Percentiles rank a stretch among this genome's conserved stretches.
Conservation (phyloP, 164 flowering plant species). For the Kalanchoe fedtschenkoi region DNA sequence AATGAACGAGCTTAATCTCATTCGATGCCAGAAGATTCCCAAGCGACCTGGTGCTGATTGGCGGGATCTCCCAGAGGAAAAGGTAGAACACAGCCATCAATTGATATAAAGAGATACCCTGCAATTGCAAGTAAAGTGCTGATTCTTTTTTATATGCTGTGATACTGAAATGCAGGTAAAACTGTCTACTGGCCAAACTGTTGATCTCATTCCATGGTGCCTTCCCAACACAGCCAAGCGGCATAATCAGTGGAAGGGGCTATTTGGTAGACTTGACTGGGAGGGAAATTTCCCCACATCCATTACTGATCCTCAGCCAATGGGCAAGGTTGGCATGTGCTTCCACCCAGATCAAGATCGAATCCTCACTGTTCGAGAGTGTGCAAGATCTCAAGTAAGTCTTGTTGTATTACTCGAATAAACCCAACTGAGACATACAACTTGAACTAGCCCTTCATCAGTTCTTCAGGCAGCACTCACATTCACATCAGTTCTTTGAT, state of each 20-base stretch:
- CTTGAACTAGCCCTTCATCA: too few relatives aligned
- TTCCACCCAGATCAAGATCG: constrained; percentile 95
- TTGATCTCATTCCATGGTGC: constrained; percentile 92
- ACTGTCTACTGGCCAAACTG: constrained; percentile 66
- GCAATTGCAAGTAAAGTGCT: neutral
- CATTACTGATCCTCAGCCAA: constrained; percentile 89
- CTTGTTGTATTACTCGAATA: neutral
- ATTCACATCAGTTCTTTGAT: too few relatives aligned
- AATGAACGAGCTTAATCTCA: constrained; percentile 80
- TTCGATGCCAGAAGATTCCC: constrained; percentile 72
- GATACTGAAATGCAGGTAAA: constrained; percentile 37
- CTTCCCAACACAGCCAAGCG: constrained; percentile 83
- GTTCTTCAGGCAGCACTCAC: too few relatives aligned
- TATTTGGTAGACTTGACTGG: constrained; percentile 94
- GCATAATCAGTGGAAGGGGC: constrained; percentile 93
- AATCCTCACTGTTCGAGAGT: constrained; percentile 86
- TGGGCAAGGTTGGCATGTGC: constrained; percentile 98
- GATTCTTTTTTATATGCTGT: neutral
- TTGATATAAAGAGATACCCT: neutral
- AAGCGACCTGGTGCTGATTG: constrained; percentile 92
- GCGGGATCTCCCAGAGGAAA: constrained; percentile 83
- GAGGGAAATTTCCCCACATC: constrained; percentile 95
- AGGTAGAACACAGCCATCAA: constrained; percentile 25
- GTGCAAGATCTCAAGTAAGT: constrained; percentile 89
- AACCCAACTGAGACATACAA: neutral